These are phyloP conservation scores for Penicillium nucicola DNA, from an alignment of 495 filamentous ascomycete genomes.

Conservation along the genomic window DNA sequence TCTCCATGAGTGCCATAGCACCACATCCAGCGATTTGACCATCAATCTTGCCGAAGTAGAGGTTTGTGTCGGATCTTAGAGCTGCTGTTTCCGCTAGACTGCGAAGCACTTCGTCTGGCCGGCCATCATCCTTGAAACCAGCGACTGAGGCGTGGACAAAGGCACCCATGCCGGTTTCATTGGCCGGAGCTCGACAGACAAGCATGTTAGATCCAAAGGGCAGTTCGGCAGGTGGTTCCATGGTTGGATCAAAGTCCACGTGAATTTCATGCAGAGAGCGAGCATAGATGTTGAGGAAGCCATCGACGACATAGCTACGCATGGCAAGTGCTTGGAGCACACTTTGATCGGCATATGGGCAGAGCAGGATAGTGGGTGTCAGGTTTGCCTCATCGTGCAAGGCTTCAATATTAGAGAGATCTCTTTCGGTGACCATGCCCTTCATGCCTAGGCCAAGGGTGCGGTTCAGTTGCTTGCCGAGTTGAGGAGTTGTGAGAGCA, in stretches of 20 bases:
- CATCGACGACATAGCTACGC: conserved; percentile 8
- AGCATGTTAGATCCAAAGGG: conserved; percentile 4
- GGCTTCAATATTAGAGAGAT: conserved; percentile 8
- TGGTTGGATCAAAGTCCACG: not conserved
- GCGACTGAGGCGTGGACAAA: conserved; percentile 15
- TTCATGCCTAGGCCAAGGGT: conserved; percentile 17
- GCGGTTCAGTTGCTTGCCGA: conserved; percentile 16
- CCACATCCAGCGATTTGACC: conserved; percentile 15
- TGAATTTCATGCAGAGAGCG: conserved; percentile 5
- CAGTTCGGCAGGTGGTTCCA: not conserved
- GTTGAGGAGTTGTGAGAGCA: conserved; percentile 8
- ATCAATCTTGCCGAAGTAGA: conserved; percentile 15
- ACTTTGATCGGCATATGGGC: conserved; percentile 15
- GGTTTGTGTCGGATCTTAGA: conserved; percentile 10
- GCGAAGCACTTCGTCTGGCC: conserved; percentile 5
- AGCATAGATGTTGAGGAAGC: conserved; percentile 14
- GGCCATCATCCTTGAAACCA: conserved; percentile 10
- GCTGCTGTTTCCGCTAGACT: conserved; percentile 12
- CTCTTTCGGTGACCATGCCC: conserved; percentile 5
- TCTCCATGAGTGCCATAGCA: conserved; percentile 17
- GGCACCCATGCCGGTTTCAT: not conserved
- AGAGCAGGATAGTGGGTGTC: conserved; percentile 13
- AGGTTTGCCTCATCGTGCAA: conserved; percentile 4
- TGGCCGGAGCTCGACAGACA: conserved; percentile 2
- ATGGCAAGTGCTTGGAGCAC: conserved; percentile 4